A percentile compares a stretch with the other conserved stretches of the same genome.
Conservation (phyloP, 306 rosid species). For the Gillenia trifoliata region DNA sequence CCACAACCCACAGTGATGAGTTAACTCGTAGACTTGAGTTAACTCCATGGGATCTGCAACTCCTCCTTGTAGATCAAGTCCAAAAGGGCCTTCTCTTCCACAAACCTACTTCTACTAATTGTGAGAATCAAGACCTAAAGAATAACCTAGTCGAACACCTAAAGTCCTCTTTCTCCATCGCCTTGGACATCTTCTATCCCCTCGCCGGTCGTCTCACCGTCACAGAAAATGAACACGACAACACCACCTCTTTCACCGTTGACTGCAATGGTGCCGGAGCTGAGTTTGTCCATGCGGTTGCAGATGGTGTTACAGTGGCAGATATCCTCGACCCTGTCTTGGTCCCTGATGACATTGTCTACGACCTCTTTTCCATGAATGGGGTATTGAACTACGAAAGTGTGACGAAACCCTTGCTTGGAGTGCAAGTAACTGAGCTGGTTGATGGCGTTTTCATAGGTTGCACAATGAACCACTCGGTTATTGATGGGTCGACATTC, state of each 20-base stretch:
- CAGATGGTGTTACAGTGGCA: not conserved
- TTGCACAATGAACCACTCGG: constrained; percentile 8
- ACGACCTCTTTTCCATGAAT: constrained; percentile 26
- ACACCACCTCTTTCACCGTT: constrained; percentile 9
- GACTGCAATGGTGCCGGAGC: constrained; percentile 26
- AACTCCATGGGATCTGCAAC: constrained; percentile 36
- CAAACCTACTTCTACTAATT: not conserved
- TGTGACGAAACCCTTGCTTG: constrained; percentile 25
- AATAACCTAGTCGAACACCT: constrained; percentile 4
- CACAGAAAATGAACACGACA: not conserved
- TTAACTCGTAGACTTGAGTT: constrained; percentile 9
- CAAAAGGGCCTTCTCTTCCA: constrained; percentile 37
- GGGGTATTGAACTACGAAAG: constrained; percentile 15
- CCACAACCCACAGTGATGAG: not conserved
- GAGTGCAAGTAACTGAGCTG: constrained; percentile 33
- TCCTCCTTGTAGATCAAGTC: not conserved
- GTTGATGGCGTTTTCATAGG: constrained; percentile 37
- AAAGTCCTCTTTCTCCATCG: constrained; percentile 22
- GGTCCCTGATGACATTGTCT: constrained; percentile 21
- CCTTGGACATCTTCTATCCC: constrained; percentile 25
- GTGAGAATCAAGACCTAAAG: not conserved
- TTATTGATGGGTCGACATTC: constrained; percentile 19
- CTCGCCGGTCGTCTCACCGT: not conserved
- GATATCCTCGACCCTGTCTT: constrained; percentile 22
- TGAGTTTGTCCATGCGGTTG: constrained; percentile 24